Evolutionary conservation across 129 eudicot species (phyloP).

Genomic region (Artemisia tridentata): DNA sequence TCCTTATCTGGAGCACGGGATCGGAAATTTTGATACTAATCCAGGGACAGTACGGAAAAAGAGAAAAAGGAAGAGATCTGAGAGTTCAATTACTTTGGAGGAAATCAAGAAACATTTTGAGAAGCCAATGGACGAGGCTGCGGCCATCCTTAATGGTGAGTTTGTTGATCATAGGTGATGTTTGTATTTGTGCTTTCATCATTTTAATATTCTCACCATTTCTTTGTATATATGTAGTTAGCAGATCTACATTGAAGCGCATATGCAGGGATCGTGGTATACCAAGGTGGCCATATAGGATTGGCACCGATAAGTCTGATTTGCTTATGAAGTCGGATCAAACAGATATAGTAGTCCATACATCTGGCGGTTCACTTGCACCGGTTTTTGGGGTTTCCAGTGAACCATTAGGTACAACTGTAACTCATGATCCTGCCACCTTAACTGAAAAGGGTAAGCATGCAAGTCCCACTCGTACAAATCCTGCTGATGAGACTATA

Average conservation of each 20-base stretch:
- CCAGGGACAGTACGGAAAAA: not conserved
- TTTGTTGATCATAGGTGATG: not conserved
- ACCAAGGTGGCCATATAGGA: constrained; percentile 4
- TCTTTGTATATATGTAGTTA: not conserved
- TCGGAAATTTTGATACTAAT: not conserved
- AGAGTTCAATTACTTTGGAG: too few relatives aligned
- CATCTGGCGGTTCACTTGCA: too few relatives aligned
- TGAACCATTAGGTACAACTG: not conserved
- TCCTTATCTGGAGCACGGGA: not conserved
- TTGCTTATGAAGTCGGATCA: not conserved
- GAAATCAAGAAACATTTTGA: too few relatives aligned
- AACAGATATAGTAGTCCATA: too few relatives aligned
- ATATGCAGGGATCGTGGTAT: not conserved
- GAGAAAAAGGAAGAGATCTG: not conserved
- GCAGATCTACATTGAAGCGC: constrained; percentile 13
- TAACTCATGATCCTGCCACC: too few relatives aligned
- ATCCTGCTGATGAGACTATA: too few relatives aligned
- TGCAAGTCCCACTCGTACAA: too few relatives aligned
- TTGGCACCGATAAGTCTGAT: not conserved
- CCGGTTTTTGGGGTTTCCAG: not conserved
- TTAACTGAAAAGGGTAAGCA: too few relatives aligned
- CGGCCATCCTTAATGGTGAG: not conserved
- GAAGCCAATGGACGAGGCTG: too few relatives aligned
- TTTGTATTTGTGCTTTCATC: not conserved
- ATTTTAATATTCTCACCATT: not conserved